A percentile compares a stretch with the other conserved stretches of the same genome.
These are phyloP conservation scores for Eucalyptus tenuipes DNA, from an alignment of 345 rosid genomes.

Conservation along the genomic window DNA sequence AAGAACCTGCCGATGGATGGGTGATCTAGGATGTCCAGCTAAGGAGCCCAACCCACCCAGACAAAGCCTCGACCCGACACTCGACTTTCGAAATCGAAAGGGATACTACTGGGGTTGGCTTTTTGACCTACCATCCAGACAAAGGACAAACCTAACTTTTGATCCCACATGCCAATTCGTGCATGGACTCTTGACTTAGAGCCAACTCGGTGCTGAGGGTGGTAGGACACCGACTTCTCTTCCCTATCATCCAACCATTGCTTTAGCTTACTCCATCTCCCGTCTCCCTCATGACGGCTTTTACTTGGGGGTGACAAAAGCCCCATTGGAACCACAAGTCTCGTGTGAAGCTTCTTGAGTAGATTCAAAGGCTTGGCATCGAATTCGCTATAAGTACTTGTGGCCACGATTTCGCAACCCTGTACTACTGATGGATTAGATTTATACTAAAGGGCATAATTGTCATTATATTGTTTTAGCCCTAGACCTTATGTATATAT, in stretches of 20 bases:
- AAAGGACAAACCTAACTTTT: not conserved
- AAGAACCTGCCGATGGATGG: conserved; percentile 7
- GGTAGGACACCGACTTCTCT: not conserved
- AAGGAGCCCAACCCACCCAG: conserved; percentile 6
- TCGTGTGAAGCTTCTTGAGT: not conserved
- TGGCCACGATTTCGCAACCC: not conserved
- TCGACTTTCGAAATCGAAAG: not conserved
- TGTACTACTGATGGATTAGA: no score
- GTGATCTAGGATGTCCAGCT: conserved; percentile 2
- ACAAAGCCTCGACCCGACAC: not conserved
- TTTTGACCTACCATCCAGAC: not conserved
- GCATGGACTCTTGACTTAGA: not conserved
- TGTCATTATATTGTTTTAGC: no score
- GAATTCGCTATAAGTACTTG: not conserved
- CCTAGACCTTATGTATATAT: no score
- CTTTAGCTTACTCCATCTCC: not conserved
- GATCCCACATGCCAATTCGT: conserved; percentile 4
- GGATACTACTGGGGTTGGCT: not conserved
- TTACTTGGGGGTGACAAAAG: not conserved
- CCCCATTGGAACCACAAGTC: not conserved
- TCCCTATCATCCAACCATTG: not conserved
- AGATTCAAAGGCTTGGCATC: not conserved
- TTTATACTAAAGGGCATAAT: no score
- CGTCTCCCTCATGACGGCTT: not conserved
- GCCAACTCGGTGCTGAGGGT: not conserved